A percentile compares a stretch with the other conserved stretches of the same genome.
These are phyloP conservation scores for Gossypium trilobum DNA, from an alignment of 441 rosid species.

Conservation along the genomic window DNA sequence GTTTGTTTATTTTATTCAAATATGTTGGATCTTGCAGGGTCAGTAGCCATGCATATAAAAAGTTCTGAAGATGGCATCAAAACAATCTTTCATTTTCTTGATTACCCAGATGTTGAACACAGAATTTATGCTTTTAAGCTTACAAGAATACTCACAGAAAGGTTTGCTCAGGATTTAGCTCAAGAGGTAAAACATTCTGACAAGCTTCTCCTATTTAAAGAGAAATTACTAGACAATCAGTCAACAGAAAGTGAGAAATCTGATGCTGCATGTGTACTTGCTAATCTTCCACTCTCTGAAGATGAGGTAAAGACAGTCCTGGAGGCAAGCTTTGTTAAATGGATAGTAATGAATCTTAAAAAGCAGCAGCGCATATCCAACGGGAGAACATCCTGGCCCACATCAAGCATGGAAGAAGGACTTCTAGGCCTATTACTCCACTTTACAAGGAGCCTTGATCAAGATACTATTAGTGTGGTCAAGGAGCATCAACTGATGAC, in stretches of 20 bases:
- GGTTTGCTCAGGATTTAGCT: constrained; percentile 26
- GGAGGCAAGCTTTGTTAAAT: constrained; percentile 29
- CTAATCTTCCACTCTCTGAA: constrained; percentile 29
- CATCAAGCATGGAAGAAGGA: constrained; percentile 35
- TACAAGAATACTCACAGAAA: constrained; percentile 25
- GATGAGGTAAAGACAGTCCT: constrained; percentile 26
- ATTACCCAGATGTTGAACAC: constrained; percentile 27
- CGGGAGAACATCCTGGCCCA: constrained; percentile 20
- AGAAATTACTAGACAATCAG: constrained; percentile 25
- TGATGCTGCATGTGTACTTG: constrained; percentile 33
- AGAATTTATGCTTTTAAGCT: constrained; percentile 30
- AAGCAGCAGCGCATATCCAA: constrained; percentile 15
- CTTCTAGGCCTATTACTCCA: constrained; percentile 35
- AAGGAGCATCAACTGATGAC: constrained; percentile 28
- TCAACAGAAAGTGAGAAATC: constrained; percentile 35
- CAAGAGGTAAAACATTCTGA: constrained; percentile 20
- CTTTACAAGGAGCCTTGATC: constrained; percentile 25
- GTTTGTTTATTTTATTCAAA: constrained; percentile 5
- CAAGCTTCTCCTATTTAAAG: constrained; percentile 25
- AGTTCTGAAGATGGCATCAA: constrained; percentile 26
- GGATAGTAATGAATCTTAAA: constrained; percentile 24
- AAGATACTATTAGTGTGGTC: constrained; percentile 14
- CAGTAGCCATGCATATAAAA: constrained; percentile 26
- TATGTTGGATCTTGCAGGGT: constrained; percentile 21
- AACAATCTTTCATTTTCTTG: constrained; percentile 24